Conservation (phyloP, 1,139 yeast species). For the Geotrichum carabidarum region DNA sequence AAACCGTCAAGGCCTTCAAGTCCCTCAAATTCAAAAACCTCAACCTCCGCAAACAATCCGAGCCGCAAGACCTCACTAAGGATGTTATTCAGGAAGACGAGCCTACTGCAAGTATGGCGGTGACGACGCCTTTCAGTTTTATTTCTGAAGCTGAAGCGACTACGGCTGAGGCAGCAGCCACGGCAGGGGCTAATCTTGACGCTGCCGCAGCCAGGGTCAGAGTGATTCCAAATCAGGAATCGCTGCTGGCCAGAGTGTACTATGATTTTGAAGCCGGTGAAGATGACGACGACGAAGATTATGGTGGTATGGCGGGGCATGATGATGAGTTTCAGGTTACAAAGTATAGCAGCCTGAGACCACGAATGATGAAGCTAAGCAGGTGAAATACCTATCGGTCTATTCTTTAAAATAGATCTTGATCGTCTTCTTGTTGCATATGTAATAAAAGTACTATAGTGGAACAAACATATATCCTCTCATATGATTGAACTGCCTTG, state of each 20-base stretch:
- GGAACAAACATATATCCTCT: too few species aligned
- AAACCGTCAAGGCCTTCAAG: too few species aligned
- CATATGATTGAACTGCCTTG: neutral
- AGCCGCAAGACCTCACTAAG: too few species aligned
- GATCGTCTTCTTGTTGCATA: neutral
- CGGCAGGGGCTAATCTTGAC: too few species aligned
- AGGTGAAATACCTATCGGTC: neutral
- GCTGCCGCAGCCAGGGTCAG: too few species aligned
- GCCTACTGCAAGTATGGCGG: neutral
- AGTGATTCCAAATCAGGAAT: neutral
- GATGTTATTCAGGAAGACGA: too few species aligned
- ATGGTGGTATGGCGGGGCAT: neutral
- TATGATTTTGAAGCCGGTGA: constrained; percentile 3
- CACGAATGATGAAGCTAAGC: neutral
- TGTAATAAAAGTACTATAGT: too few species aligned
- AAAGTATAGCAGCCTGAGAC: neutral
- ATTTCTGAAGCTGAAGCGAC: neutral
- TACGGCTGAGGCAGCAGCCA: too few species aligned
- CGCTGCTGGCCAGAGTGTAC: neutral
- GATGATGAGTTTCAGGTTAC: neutral
- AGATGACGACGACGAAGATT: neutral
- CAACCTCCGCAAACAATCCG: too few species aligned
- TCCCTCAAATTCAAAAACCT: too few species aligned
- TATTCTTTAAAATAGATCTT: neutral
- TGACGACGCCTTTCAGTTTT: neutral